phyloP scores from a whole-genome alignment of 169 alveolate species.

The Plasmodium fragile region DNA sequence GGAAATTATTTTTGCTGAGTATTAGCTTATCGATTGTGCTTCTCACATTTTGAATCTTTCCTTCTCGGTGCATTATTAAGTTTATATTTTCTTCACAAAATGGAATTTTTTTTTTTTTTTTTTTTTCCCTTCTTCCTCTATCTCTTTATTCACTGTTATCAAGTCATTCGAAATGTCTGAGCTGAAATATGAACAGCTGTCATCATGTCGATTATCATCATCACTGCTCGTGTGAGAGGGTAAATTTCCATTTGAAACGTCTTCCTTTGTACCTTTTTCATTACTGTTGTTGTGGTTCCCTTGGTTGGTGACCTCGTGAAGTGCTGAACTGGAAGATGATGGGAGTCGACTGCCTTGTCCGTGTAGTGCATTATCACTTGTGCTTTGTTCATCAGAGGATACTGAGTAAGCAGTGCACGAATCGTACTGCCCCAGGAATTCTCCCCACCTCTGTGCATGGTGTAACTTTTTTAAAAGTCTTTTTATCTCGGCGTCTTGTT shows the following conservation, averaged over 20 bases:
- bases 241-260: not conserved
- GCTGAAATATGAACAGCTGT: conserved; percentile 4
- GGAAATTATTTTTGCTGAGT: conserved; percentile 36
- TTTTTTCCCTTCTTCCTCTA: not conserved
- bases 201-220: not conserved
- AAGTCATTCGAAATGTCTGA: conserved; percentile 27
- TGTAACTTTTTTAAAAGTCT: conserved; percentile 31
- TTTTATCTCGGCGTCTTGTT: not conserved
- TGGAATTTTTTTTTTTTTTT: conserved; percentile 26
- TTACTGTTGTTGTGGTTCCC: not conserved
- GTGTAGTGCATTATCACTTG: not conserved
- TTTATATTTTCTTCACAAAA: conserved; percentile 47
- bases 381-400: not conserved
- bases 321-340: not conserved
- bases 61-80: conserved; percentile 28
- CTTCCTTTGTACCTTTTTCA: not conserved
- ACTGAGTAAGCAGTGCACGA: not conserved
- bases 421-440: not conserved
- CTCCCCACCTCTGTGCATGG: not conserved
- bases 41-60: conserved; percentile 30
- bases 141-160: conserved; percentile 27
- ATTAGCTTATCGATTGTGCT: conserved; percentile 31
- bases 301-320: not conserved
- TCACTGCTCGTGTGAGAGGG: not conserved
- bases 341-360: not conserved